Evolutionary conservation across 2,329 filamentous ascomycete species (phyloP), one percentile per base, ranked within the genome.

Genomic region (Colletotrichum tropicicola): DNA sequence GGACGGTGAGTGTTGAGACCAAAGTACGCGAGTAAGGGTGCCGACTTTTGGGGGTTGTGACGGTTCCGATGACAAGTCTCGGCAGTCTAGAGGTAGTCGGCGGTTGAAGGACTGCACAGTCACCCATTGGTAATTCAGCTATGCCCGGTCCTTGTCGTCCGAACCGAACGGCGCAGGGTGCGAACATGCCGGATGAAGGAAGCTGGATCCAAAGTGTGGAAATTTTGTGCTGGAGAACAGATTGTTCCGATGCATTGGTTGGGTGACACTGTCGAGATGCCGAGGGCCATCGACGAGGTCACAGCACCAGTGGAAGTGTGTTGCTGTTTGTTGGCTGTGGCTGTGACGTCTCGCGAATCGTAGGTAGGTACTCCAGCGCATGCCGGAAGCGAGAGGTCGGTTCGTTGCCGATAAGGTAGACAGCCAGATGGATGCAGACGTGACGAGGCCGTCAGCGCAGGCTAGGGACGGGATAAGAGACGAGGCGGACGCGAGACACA

Each of bases 1-100:
- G 54, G 41, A 37, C 21, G 30, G 32, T 23, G 55, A 52, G 39
- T 32, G 32, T 52, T 45, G 45, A 59, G 53, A 54, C 56, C 60
- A 53, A 59, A 52, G 55, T 55, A 35, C 32, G 12, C 32, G 32
- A 53, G 47, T 23, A 30, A 55, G 52, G 52, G 17, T 23, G 23
- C 28, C 17, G 37, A n/a, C 30, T 37, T 37, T 32, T 44, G 37
- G 28, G 52, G 30, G 52, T n/a, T 48, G 41, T 28, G 44, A 43
- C 32, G 19, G 32, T 47, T 37, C 23, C n/a, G n/a, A n/a, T n/a
- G n/a, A n/a, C n/a, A n/a, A n/a, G 56, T 49, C 48, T 54, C 32
- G 56, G 56, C 35, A 37, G 35, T 49, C 21, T 48, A 28, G 60
- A n/a, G n/a, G 17, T 41, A 25, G 56, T 41, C 27, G 35, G 49